Percentiles rank a stretch among this genome's conserved stretches.
These are phyloP conservation scores for Clonostachys chloroleuca DNA, from an alignment of 2,329 filamentous ascomycete species.

Conservation along the genomic window DNA sequence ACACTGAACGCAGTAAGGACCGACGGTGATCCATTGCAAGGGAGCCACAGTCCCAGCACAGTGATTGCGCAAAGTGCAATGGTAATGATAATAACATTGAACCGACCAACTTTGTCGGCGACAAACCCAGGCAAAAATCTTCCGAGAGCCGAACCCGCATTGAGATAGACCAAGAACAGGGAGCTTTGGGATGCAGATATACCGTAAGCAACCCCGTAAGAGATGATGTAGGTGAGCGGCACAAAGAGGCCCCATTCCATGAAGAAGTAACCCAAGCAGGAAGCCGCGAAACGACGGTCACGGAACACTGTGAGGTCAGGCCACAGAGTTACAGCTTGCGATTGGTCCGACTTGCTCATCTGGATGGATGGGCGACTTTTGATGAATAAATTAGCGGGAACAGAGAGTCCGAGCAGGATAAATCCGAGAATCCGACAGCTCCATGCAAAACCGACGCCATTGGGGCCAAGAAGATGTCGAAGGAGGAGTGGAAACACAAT, in stretches of 20 bases:
- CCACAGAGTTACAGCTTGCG: not conserved
- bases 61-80: constrained; percentile 55
- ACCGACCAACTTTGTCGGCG: constrained; percentile 64
- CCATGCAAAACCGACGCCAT: constrained; percentile 24
- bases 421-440: constrained; percentile 20
- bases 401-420: not conserved
- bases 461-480: constrained; percentile 15
- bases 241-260: constrained; percentile 40
- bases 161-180: constrained; percentile 65
- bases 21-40: constrained; percentile 17
- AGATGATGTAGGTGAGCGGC: constrained; percentile 53
- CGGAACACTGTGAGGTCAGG: constrained; percentile 4
- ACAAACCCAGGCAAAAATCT: constrained; percentile 58
- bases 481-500: constrained; percentile 26
- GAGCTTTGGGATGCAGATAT: constrained; percentile 41
- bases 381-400: constrained; percentile 1
- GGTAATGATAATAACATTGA: constrained; percentile 59
- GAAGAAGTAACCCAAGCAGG: constrained; percentile 18
- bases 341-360: not conserved
- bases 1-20: constrained; percentile 44
- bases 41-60: constrained; percentile 44
- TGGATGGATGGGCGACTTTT: not conserved
- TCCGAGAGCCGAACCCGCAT: constrained; percentile 65
- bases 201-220: constrained; percentile 52
- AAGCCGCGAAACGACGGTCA: not conserved